Base-by-base conservation (phyloP, 1,284 basidiomycete species). In the Neotropicomus parvogracilis region DNA sequence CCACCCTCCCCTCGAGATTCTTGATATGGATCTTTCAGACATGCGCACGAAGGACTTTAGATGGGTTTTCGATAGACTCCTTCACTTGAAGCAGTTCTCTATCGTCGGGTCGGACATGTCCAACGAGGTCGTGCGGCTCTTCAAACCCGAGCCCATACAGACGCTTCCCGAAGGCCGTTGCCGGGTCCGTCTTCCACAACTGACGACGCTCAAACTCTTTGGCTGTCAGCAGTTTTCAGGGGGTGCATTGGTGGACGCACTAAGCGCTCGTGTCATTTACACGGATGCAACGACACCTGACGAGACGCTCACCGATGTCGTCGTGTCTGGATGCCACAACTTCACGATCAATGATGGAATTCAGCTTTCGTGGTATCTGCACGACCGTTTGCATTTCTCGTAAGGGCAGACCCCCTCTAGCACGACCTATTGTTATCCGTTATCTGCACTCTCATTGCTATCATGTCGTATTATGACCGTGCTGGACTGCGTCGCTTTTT, bases 71-170 rank as follows among this genome's bases (percentile, higher is more conserved):
- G 75, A 78, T 49, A 69, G 72, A 33, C 67, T 86, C 16, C 58
- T 62, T 1, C 49, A 63, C 26, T 68, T 88, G 42, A 75, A 77
- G 57, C 75, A 79, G 44, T 88, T 88, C 61, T 71, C 75, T 44
- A 86, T 88, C 57, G 79, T 82, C 51, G 86, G 82, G 16, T 86
- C 83, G 9, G 86, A 88, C 63, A 85, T 88, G 85, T 83, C 83
- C 24, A 74, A 88, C 66, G 77, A 70, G 38, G 86, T 88, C 49
- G 70, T 88, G 32, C 64, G 64, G 24, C 67, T 85, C 52, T 68
- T 88, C 29, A 71, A 70, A 42, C 81, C 80, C 10, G 48, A 58
- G 40, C 39, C 42, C 33, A 27, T 55, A 3, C n/a, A 20, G 21
- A 16, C 50, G 2, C 16, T 20, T 19, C 26, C 47, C 34, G 33